Base-by-base conservation (phyloP, 768 basidiomycete genomes). In the Mycena floridula region DNA sequence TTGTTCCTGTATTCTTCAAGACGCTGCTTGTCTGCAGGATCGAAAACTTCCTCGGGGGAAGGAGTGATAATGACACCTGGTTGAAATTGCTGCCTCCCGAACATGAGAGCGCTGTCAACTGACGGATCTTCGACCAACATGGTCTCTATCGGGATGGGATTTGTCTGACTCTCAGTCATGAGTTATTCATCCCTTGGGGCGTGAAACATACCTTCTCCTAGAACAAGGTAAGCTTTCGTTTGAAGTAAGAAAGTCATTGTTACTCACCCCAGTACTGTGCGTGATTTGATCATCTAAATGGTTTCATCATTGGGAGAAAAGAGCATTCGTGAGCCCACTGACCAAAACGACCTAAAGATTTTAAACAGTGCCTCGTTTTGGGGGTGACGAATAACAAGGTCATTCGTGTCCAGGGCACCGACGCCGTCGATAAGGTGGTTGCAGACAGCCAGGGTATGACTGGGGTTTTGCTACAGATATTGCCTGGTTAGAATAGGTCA, bases 251-350 rank as follows among this genome's bases (percentile, higher is more conserved):
- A 18, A 13, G 16, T 21, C 56, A 43, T 44, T 5, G 21, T 59
- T 59, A 54, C 59, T 61, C 42, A 62, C 61, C 15, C 63, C 63
- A 16, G 54, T 64, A 15, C 54, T 54, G 11, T 61, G 53, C 49
- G 62, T 58, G 41, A 67, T 62, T 44, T 64, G 65, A 39, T 67
- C 65, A 46, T 67, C 65, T 15, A 44, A 47, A n/a, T n/a, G n/a
- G n/a, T n/a, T n/a, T n/a, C n/a, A n/a, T n/a, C n/a, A n/a, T n/a
- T n/a, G n/a, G n/a, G n/a, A n/a, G n/a, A n/a, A n/a, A n/a, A n/a
- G n/a, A n/a, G n/a, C n/a, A n/a, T n/a, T n/a, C n/a, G n/a, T n/a
- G n/a, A n/a, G n/a, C n/a, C n/a, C n/a, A n/a, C n/a, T n/a, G n/a
- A n/a, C n/a, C n/a, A n/a, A n/a, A n/a, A n/a, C n/a, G n/a, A n/a